A percentile compares a stretch with the other conserved stretches of the same genome.
phyloP scores from a whole-genome alignment of 1,139 yeast genomes.

The Protomyces inouyei region DNA sequence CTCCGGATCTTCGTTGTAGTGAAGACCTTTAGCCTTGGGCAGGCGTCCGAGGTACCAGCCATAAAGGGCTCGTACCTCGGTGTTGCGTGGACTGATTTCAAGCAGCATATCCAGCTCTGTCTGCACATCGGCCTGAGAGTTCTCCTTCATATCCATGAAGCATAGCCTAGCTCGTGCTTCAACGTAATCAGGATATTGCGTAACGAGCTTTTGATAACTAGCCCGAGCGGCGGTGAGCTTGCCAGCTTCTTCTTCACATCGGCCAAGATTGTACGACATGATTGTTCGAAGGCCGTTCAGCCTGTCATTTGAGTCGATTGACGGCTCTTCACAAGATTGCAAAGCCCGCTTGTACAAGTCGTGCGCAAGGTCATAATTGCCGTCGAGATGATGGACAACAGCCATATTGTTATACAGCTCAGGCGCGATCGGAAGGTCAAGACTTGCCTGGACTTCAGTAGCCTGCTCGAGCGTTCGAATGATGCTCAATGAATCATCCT shows the following conservation, averaged over 20 bases:
- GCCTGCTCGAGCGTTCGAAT: constrained; percentile 48
- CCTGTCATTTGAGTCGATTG: background rate
- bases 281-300: constrained; percentile 35
- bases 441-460: constrained; percentile 44
- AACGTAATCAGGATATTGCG: constrained; percentile 62
- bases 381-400: constrained; percentile 68
- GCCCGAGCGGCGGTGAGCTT: constrained; percentile 47
- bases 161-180: constrained; percentile 40
- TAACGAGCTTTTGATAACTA: constrained; percentile 54
- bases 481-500: constrained; percentile 44
- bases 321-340: constrained; percentile 37
- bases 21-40: constrained; percentile 50
- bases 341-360: constrained; percentile 53
- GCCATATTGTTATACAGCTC: constrained; percentile 80
- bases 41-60: constrained; percentile 78
- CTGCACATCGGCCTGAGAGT: constrained; percentile 47
- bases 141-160: constrained; percentile 28
- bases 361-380: constrained; percentile 52
- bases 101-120: constrained; percentile 55
- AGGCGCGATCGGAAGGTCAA: constrained; percentile 52
- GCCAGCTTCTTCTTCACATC: constrained; percentile 44
- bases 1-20: constrained; percentile 45
- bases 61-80: constrained; percentile 83
- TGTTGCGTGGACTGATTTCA: constrained; percentile 52
- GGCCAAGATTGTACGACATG: constrained; percentile 42